Evolutionary conservation across 768 basidiomycete species (phyloP).

Genomic region (Leccinum boreale): DNA sequence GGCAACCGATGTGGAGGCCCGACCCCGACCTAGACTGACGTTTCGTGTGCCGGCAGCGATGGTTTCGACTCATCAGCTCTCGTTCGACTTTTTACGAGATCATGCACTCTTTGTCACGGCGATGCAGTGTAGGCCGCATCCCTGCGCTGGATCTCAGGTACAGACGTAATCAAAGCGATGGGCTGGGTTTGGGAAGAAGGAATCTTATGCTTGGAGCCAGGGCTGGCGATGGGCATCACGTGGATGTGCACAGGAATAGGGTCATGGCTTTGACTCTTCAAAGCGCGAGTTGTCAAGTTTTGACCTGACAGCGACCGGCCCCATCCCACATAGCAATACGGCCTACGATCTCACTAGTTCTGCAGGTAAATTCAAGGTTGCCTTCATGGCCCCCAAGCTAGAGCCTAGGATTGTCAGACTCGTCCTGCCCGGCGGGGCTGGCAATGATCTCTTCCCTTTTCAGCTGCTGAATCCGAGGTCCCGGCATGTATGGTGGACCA

Average conservation of each 20-base stretch:
- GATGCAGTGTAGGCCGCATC: neutral
- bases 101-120: neutral
- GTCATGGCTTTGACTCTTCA: neutral
- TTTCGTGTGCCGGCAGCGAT: neutral
- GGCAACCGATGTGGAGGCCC: neutral
- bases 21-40: neutral
- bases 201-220: neutral
- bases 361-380: neutral
- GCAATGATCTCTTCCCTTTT: neutral
- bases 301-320: neutral
- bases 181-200: neutral
- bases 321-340: neutral
- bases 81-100: neutral
- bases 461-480: neutral
- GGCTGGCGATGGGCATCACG: neutral
- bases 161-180: neutral
- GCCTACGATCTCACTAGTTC: neutral
- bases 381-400: neutral
- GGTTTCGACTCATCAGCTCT: neutral
- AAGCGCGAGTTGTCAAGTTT: neutral
- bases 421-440: no score
- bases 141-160: neutral
- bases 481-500: neutral
- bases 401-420: neutral
- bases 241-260: neutral